Evolutionary conservation across 129 eudicot genomes (phyloP), one percentile per base, ranked within the genome.

Genomic region (Chrysanthemum makinoi): DNA sequence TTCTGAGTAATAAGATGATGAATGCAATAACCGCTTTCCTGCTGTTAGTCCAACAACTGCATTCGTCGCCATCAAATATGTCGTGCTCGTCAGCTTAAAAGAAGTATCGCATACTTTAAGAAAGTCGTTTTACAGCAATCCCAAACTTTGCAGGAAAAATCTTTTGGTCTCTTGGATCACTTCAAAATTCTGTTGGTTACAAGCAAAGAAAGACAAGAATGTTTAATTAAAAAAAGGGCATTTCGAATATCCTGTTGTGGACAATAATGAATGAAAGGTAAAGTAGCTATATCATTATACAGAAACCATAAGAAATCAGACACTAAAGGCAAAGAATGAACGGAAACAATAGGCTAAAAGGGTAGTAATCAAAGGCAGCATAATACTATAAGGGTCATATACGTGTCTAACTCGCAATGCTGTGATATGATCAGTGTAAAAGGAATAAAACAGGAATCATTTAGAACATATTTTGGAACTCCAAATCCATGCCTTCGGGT

Each of bases 21-120:
- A 83, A 70, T 83, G 72, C 53, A 85, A 78, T 44, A 86, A 79
- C 77, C 96, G 79, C 74, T 88, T 83, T 43, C 97, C 97, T 57
- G 99, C 79, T 80, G 83, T 86, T 63, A 90, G 82, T 70, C 99
- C 99, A 79, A 90, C 67, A 70, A 95, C 89, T 71, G 97, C 97
- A 80, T 96, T 84, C 16, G 94, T 81, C 70, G 94, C 89, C 97
- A 88, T 90, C 82, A 70, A 85, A 67, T 67, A 78, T 54, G 59
- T 58, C 33, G 43, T 28, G 33, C 73, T 35, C 54, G 69, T 60
- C 60, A 77, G 68, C 68, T 73, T 65, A 65, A 54, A 49, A 51
- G 62, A 26, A 83, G 74, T 75, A 78, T 75, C 77, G 83, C 78
- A 64, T 53, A 26, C 70, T 52, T 64, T 65, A 44, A 18, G 59